Base-by-base conservation (phyloP, 768 basidiomycete genomes). In the Trametes elegans region DNA sequence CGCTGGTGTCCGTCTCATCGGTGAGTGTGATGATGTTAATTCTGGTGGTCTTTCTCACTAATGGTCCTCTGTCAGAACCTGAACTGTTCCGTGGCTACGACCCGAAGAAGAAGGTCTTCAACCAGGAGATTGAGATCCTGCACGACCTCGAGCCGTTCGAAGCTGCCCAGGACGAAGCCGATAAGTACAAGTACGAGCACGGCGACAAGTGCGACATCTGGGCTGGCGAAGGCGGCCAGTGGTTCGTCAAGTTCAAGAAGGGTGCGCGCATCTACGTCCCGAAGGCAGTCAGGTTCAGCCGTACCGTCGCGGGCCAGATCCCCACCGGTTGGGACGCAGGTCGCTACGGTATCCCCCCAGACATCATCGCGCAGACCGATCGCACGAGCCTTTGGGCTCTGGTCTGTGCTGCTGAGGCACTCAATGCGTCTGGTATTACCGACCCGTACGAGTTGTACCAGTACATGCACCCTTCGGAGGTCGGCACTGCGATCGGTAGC, bases 371-470 rank as follows among this genome's bases (percentile, higher is more conserved):
- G 31, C 97, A 98, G 71, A 90, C 88, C 29, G 97, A 99, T 68
- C 87, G 96, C 57, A 82, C 88, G 14, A 87, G 93, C 2, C 82
- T 98, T 9, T 98, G 97, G 97, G 91, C 97, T 11, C 78, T 99
- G 47, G 93, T 93, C 31, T 90, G 84, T 71, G 90, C 93, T 3
- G 90, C 95, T 13, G 97, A 99, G 71, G 95, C 96, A 19, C 85
- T 99, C 65, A 93, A 94, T 68, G 88, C 87, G 79, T 96, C 97
- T 16, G 96, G 97, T 63, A 88, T 99, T 71, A 96, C 92, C 21
- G 97, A 99, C 68, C 93, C 97, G 6, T 99, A 98, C 68, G 97
- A 98, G 71, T 76, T 99, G 2, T 99, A 98, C 79, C 85, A 98
- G 73, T 81, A 96, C 67, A 81, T 99, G 64, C 97, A 99, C 71